Evolutionary conservation across 345 rosid genomes (phyloP).

Genomic region (Draba incana): DNA sequence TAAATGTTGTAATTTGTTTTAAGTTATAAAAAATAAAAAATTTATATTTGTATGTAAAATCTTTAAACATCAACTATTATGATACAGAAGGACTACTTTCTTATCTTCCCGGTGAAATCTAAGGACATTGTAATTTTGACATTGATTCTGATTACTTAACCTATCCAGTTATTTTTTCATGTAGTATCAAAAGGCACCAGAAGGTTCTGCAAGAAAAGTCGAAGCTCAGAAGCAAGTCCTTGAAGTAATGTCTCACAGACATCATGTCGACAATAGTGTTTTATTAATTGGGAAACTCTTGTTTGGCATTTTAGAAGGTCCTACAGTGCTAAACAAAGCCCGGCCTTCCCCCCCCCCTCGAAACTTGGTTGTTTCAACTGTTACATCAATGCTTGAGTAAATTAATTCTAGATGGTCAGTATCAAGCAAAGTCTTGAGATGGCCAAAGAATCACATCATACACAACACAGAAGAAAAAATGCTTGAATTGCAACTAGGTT

Average conservation of each 20-base stretch:
- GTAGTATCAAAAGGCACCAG: conserved; percentile 89
- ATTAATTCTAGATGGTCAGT: neutral
- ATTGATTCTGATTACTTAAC: conserved; percentile 4
- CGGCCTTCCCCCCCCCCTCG: conserved; percentile 42
- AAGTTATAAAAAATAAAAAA: too few relatives aligned
- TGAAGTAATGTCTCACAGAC: conserved; percentile 90
- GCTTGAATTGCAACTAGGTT: too few relatives aligned
- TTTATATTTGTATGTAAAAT: too few relatives aligned
- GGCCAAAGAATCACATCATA: neutral
- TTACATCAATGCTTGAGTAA: neutral
- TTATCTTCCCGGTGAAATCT: neutral
- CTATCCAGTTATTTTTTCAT: conserved; percentile 9
- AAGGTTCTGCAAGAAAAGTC: conserved; percentile 70
- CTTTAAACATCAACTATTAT: too few relatives aligned
- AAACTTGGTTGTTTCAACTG: neutral
- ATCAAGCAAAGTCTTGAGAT: neutral
- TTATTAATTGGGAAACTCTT: conserved; percentile 72
- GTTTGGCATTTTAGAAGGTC: conserved; percentile 66
- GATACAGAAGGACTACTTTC: neutral
- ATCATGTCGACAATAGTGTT: conserved; percentile 72
- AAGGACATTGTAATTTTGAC: neutral
- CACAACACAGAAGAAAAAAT: neutral
- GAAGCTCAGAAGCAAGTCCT: conserved; percentile 78
- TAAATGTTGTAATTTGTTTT: too few relatives aligned
- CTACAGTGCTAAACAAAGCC: conserved; percentile 56